Conservation (phyloP, 148 eudicot species). For the Camellia japonica region DNA sequence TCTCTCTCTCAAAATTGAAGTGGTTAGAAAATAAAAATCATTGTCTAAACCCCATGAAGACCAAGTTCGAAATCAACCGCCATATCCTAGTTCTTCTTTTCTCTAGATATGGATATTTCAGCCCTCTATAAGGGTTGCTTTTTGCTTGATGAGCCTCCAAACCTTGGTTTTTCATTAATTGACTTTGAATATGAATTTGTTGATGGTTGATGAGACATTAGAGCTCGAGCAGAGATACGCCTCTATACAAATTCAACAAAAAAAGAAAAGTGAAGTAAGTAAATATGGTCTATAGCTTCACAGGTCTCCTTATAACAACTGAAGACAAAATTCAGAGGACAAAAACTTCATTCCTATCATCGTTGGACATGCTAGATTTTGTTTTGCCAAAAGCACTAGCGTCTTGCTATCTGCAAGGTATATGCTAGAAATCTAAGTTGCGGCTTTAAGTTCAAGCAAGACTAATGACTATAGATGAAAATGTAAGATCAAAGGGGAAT, state of each 20-base stretch:
- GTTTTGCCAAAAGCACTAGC: slow-evolving; percentile 86
- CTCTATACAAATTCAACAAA: slow-evolving; percentile 36
- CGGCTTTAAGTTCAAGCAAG: background rate
- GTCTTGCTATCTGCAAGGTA: slow-evolving; percentile 68
- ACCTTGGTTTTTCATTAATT: slow-evolving; percentile 26
- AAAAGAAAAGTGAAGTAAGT: background rate
- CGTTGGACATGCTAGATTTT: slow-evolving; percentile 84
- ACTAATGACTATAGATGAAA: background rate
- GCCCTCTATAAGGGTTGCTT: slow-evolving; percentile 37
- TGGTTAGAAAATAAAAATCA: too few species aligned
- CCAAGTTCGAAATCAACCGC: too few species aligned
- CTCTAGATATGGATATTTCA: slow-evolving; percentile 37
- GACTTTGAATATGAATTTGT: slow-evolving; percentile 30
- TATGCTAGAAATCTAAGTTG: background rate
- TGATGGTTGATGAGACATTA: slow-evolving; percentile 86
- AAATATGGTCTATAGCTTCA: background rate
- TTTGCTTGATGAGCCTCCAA: slow-evolving; percentile 43
- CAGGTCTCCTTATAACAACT: background rate
- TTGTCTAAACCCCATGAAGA: too few species aligned
- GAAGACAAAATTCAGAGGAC: background rate
- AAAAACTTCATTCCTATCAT: slow-evolving; percentile 77
- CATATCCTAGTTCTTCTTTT: too few species aligned
- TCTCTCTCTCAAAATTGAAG: too few species aligned
- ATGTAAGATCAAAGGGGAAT: background rate
- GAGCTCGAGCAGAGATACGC: slow-evolving; percentile 69